Evolutionary conservation across 2,329 filamentous ascomycete genomes (phyloP), one percentile per base, ranked within the genome.

Genomic region (Albophoma yamanashiensis): DNA sequence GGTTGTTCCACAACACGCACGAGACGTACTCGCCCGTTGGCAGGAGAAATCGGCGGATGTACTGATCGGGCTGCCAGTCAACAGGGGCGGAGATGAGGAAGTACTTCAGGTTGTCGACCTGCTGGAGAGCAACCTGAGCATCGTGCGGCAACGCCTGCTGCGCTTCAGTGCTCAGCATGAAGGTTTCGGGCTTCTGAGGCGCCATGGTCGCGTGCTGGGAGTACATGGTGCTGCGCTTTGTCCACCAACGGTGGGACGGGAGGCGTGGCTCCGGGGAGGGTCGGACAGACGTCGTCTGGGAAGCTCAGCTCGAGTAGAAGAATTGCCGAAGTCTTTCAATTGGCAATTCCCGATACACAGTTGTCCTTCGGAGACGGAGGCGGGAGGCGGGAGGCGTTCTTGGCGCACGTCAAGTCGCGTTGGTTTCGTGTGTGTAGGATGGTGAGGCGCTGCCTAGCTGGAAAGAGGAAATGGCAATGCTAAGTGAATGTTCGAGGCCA

Each of bases 91-190:
- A 99, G 69, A 99, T 96, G 77, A 99, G 89, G 77, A 99, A 99
- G 78, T 97, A 99, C 85, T 99, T 99, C 71, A 99, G 79, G 76
- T 97, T 97, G 76, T 99, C 94, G 67, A 99, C 94, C 78, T 99
- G 94, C 76, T 97, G 93, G 67, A 99, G 82, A 63, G 94, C 94
- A 72, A 97, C 92, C 79, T 97, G 91, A 68, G 92, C 92, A 81
- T 97, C 94, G 67, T 95, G 91, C 60, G 94, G 94, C 66, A 99
- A 83, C 69, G 91, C 93, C 78, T 97, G 92, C 78, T 97, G 93
- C 63, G 94, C 93, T 79, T 97, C 93, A 70, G 89, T 92, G 74
- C 93, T 96, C 74, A 99, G 83, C 88, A 99, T 93, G 74, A 99
- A 99, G 47, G 94, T 97, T 82, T 99, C 94, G 67, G 94, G 94